phyloP scores from a whole-genome alignment of 202 grass and related monocot genomes.

The Digitaria exilis region DNA sequence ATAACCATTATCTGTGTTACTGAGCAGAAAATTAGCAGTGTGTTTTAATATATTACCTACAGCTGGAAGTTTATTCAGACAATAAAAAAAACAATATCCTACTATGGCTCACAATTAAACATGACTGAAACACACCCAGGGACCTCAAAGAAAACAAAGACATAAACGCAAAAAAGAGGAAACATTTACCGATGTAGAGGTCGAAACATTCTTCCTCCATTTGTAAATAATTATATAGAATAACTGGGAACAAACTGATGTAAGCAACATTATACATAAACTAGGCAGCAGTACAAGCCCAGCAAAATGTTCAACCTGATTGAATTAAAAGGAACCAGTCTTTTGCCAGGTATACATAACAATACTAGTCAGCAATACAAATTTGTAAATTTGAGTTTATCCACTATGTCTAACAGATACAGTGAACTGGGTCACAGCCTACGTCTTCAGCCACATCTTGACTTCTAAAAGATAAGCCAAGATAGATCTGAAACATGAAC shows the following conservation, averaged over 20 bases:
- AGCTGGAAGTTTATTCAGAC: background rate
- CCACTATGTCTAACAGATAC: constrained; percentile 64
- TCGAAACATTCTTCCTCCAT: background rate
- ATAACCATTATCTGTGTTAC: background rate
- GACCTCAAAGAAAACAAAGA: background rate
- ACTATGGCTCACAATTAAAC: background rate
- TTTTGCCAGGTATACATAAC: constrained; percentile 59
- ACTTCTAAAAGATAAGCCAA: constrained; percentile 95
- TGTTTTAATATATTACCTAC: constrained; percentile 2
- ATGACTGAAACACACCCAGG: background rate
- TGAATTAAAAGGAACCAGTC: constrained; percentile 38
- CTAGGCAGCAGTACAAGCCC: background rate
- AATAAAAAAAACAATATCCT: background rate
- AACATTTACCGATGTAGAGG: background rate
- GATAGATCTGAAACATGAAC: constrained; percentile 69
- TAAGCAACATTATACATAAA: constrained; percentile 31
- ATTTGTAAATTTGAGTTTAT: constrained; percentile 52
- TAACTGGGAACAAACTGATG: constrained; percentile 8
- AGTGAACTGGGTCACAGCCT: constrained; percentile 65
- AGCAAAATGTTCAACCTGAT: constrained; percentile 33
- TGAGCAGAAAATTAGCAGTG: background rate
- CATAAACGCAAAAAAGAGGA: background rate
- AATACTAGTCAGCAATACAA: constrained; percentile 47
- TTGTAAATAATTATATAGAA: constrained; percentile 14
- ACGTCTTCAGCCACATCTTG: constrained; percentile 54